Percentiles rank a stretch among this genome's conserved stretches.
Evolutionary conservation across 1,284 basidiomycete species (phyloP).

Genomic region (Ceratobasidium sp.): DNA sequence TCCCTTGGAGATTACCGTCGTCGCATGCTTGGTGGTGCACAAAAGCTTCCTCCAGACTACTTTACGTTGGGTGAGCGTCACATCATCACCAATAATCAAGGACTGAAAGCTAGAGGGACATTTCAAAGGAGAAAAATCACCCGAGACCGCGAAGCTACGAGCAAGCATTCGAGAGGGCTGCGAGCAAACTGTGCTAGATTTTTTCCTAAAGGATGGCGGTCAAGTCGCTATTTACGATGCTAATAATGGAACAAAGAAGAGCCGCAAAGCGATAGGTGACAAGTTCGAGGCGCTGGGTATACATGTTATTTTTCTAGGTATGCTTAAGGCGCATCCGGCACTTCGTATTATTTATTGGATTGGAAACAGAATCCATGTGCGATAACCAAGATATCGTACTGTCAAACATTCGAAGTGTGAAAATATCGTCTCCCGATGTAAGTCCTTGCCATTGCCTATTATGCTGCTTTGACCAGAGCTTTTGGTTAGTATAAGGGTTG

Average conservation of each 20-base stretch:
- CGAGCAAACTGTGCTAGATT: slow-evolving; percentile 87
- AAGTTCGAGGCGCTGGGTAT: slow-evolving; percentile 84
- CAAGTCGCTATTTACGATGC: slow-evolving; percentile 99
- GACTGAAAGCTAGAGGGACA: slow-evolving; percentile 27
- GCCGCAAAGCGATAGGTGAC: slow-evolving; percentile 75
- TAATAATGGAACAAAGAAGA: slow-evolving; percentile 85
- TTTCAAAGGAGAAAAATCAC: slow-evolving; percentile 69
- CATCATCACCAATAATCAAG: not conserved
- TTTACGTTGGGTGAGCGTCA: slow-evolving; percentile 74
- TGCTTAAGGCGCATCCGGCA: slow-evolving; percentile 46
- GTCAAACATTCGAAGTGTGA: slow-evolving; percentile 93
- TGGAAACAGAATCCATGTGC: slow-evolving; percentile 75
- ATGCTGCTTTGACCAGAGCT: not conserved
- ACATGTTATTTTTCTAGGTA: slow-evolving; percentile 93
- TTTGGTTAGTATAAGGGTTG: slow-evolving; percentile 80
- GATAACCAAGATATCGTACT: slow-evolving; percentile 93
- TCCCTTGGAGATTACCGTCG: slow-evolving; percentile 94
- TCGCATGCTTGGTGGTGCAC: slow-evolving; percentile 85
- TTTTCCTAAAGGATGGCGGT: slow-evolving; percentile 75
- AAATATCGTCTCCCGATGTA: slow-evolving; percentile 97
- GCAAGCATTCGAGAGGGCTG: slow-evolving; percentile 78
- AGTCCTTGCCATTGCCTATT: slow-evolving; percentile 47
- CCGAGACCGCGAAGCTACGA: slow-evolving; percentile 80
- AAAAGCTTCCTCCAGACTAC: slow-evolving; percentile 90
- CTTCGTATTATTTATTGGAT: not conserved